These are phyloP conservation scores for Starmerella powellii DNA, from an alignment of 805 yeast species.

Conservation along the genomic window DNA sequence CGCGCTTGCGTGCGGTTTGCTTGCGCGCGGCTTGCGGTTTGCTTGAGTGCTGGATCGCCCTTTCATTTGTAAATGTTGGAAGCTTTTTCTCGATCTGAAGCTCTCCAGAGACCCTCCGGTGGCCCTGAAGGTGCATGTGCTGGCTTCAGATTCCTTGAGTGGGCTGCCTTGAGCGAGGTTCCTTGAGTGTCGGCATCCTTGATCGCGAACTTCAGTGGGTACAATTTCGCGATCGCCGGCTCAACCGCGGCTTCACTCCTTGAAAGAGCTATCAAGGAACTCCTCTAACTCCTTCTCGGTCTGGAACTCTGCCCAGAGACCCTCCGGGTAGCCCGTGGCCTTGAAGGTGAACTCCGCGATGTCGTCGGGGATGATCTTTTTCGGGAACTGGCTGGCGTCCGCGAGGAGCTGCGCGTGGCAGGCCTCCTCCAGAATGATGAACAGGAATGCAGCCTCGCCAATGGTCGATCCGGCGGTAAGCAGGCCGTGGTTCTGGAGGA, in stretches of 20 bases:
- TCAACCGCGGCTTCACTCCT: constrained; percentile 8
- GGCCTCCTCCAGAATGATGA: constrained; percentile 48
- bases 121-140: too few species aligned
- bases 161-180: too few species aligned
- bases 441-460: constrained; percentile 63
- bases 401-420: constrained; percentile 57
- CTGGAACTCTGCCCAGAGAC: constrained; percentile 52
- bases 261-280: constrained; percentile 15
- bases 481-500: constrained; percentile 62
- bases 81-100: too few species aligned
- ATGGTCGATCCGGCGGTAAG: constrained; percentile 58
- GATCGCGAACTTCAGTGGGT: too few species aligned
- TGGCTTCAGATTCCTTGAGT: too few species aligned
- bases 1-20: too few species aligned
- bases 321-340: constrained; percentile 51
- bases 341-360: constrained; percentile 57
- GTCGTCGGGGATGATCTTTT: constrained; percentile 42
- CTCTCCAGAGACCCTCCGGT: too few species aligned
- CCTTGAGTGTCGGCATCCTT: too few species aligned
- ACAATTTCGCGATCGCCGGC: too few species aligned
- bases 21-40: too few species aligned
- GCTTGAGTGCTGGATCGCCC: too few species aligned
- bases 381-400: constrained; percentile 40
- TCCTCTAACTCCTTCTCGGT: constrained; percentile 19
- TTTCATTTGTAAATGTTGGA: too few species aligned